Evolutionary conservation across 805 yeast genomes (phyloP), one percentile per base, ranked within the genome.

Genomic region (Lachancea dasiensis): DNA sequence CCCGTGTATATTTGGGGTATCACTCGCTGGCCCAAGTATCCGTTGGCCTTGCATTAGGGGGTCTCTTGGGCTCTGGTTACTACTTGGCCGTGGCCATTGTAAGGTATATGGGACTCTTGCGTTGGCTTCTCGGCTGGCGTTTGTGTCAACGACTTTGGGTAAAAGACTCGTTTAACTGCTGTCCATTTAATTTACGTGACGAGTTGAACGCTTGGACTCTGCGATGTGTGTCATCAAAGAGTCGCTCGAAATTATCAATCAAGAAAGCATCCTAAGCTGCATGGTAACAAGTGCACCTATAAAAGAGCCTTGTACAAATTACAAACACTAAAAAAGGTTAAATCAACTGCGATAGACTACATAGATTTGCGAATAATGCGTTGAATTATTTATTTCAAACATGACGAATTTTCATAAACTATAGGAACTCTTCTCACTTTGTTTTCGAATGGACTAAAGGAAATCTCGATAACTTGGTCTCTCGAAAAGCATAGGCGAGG

Each of bases 401-500:
- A 29, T 15, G 15, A 31, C 20, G 37, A 34, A 3, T 56, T 55
- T 23, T 30, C 25, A 26, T 21, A 22, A 11, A 17, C 15, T 10
- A 73, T 64, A 1, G 58, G 57, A 23, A 79, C 69, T 46, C 77
- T 65, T 29, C 68, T 68, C 0, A 89, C 86, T 28, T 69, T 66
- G 58, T 86, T 86, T 46, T 79, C 75, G 59, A 87, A 87, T 0
- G 96, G 95, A 45, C 83, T 81, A 58, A 87, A 89, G 28, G 83
- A 74, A 25, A 92, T 79, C 62, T 90, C 95, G 44, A 89, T 84
- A 36, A 92, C 72, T 52, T 86, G 92, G 56, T 84, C 75, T 40
- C 85, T 75, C 26, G 90, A 79, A 62, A 92, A 89, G 44, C 75
- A 67, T 36, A 90, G 66, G 27, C 68, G 65, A 5, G 98, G 97